Percentiles rank a stretch among this genome's conserved stretches.
phyloP scores from a whole-genome alignment of 345 rosid species.

The Salix exigua region DNA sequence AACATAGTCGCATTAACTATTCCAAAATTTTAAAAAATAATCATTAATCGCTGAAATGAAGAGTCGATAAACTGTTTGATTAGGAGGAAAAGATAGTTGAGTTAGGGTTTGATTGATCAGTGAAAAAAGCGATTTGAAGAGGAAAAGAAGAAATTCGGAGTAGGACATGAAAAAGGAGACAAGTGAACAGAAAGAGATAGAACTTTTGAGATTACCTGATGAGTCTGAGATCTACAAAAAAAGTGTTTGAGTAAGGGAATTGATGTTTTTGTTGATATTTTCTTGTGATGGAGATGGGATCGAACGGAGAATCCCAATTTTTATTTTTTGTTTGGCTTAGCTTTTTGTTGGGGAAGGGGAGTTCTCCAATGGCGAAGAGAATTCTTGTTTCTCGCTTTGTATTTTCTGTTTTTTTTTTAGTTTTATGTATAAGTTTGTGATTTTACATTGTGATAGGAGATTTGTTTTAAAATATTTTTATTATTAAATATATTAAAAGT shows the following conservation, averaged over 20 bases:
- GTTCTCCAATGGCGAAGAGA: neutral
- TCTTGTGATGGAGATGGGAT: no score
- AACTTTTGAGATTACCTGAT: neutral
- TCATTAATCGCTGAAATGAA: neutral
- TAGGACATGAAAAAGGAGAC: neutral
- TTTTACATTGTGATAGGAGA: no score
- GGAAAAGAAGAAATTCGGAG: no score
- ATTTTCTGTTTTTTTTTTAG: neutral
- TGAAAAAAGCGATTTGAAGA: neutral
- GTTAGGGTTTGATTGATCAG: neutral
- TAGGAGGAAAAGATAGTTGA: neutral
- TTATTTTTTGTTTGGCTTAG: neutral
- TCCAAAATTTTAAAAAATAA: neutral
- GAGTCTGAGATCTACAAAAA: slow-evolving; percentile 36
- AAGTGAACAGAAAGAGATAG: neutral
- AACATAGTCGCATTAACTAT: neutral
- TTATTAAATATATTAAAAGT: no score
- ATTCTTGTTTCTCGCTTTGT: neutral
- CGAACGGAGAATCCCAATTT: slow-evolving; percentile 3
- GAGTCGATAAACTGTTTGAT: neutral
- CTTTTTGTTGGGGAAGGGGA: neutral
- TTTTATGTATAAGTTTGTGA: neutral
- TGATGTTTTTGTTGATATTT: slow-evolving; percentile 7
- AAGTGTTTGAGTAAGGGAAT: neutral
- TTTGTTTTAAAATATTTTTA: no score